Percentiles rank a stretch among this genome's conserved stretches.
These are phyloP conservation scores for Pseudonitzschia pungens DNA, from an alignment of 108 stramenopile species.

Conservation along the genomic window DNA sequence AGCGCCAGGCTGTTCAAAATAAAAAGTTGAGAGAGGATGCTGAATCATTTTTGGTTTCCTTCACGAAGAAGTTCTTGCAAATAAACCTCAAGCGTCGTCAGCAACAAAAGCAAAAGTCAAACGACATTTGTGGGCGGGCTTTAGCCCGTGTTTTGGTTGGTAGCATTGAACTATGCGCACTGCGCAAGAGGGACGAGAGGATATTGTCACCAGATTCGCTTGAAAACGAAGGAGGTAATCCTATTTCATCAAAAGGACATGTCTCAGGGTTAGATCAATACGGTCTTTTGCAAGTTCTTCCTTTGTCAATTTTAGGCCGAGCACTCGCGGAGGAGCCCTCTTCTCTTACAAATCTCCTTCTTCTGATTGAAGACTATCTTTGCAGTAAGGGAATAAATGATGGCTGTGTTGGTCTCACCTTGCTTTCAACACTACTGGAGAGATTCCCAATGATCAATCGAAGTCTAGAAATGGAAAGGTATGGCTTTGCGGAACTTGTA, in stretches of 20 bases:
- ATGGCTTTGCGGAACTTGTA: slow-evolving; percentile 40
- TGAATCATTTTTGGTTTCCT: slow-evolving; percentile 21
- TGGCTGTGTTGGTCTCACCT: slow-evolving; percentile 31
- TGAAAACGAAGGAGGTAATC: not conserved
- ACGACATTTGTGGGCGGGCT: slow-evolving; percentile 21
- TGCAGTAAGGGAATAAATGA: slow-evolving; percentile 44
- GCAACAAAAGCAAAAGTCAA: slow-evolving; percentile 2
- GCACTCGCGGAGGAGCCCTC: slow-evolving; percentile 18
- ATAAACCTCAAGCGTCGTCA: slow-evolving; percentile 27
- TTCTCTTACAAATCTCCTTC: slow-evolving; percentile 24
- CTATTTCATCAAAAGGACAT: not conserved
- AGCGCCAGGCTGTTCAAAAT: slow-evolving; percentile 29
- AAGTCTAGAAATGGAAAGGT: slow-evolving; percentile 32
- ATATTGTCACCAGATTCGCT: not conserved
- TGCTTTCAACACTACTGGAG: slow-evolving; percentile 22
- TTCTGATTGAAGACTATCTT: slow-evolving; percentile 46
- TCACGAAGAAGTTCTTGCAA: slow-evolving; percentile 19
- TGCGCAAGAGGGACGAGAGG: not conserved
- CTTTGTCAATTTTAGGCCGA: slow-evolving; percentile 23
- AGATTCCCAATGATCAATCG: slow-evolving; percentile 22
- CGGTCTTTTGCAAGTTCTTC: slow-evolving; percentile 34
- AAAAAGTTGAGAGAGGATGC: slow-evolving; percentile 28
- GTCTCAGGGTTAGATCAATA: not conserved
- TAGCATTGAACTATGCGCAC: slow-evolving; percentile 23
- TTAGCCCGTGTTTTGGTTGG: slow-evolving; percentile 25